Evolutionary conservation across 2,329 filamentous ascomycete species (phyloP).

Genomic region (Venturia pyrina): DNA sequence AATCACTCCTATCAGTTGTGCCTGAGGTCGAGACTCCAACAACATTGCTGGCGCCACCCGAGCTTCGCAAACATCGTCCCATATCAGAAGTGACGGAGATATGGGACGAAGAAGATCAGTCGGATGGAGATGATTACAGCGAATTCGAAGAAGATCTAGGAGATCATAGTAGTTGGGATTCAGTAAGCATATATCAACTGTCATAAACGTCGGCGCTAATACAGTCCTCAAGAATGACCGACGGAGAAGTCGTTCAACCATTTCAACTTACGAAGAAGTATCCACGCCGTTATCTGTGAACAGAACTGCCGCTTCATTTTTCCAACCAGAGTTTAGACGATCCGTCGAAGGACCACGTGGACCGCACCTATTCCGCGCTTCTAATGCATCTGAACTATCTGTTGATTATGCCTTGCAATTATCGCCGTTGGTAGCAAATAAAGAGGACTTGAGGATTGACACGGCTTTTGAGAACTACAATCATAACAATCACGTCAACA

Average conservation of each 20-base stretch:
- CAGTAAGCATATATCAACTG: neutral
- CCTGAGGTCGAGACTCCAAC: slow-evolving; percentile 12
- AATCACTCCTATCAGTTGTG: slow-evolving; percentile 9
- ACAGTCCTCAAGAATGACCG: slow-evolving; percentile 38
- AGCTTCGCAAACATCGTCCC: slow-evolving; percentile 40
- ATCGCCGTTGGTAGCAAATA: slow-evolving; percentile 63
- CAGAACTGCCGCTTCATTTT: slow-evolving; percentile 35
- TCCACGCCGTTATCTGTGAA: slow-evolving; percentile 63
- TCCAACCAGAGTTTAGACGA: slow-evolving; percentile 46
- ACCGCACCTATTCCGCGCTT: slow-evolving; percentile 75
- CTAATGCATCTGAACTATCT: slow-evolving; percentile 40
- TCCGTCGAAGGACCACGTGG: slow-evolving; percentile 71
- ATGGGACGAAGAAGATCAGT: slow-evolving; percentile 62
- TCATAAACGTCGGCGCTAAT: neutral
- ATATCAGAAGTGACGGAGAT: slow-evolving; percentile 66
- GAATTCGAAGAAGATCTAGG: slow-evolving; percentile 47
- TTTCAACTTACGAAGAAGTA: slow-evolving; percentile 78
- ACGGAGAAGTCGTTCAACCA: slow-evolving; percentile 68
- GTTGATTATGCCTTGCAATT: slow-evolving; percentile 51
- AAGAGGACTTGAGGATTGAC: slow-evolving; percentile 33
- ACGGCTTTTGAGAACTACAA: slow-evolving; percentile 25
- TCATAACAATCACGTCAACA: slow-evolving; percentile 7
- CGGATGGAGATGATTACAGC: slow-evolving; percentile 21
- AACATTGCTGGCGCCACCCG: neutral
- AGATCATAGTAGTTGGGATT: slow-evolving; percentile 40